Evolutionary conservation across 768 basidiomycete genomes (phyloP), one percentile per base, ranked within the genome.

Genomic region (Boletus insuetus): DNA sequence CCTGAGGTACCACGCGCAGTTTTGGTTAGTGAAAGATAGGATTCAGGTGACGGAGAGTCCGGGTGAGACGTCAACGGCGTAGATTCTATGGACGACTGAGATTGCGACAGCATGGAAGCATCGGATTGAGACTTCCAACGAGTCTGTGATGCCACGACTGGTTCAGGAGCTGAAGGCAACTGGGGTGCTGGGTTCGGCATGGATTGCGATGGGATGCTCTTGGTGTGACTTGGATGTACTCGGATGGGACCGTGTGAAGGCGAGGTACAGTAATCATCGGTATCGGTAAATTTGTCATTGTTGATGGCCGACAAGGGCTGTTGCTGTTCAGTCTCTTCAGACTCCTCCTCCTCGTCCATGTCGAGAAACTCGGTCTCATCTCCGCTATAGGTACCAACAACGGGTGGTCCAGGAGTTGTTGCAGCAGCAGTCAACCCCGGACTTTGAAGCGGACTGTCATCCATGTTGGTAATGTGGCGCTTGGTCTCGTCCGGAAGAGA

Each of bases 401-500:
- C 13, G 13, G 31, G 1, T 8, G 39, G 14, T 37, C 48, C 54
- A 12, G 47, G 45, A 12, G 19, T 40, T 20, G 56, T 34, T 6
- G 24, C 37, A n/a, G 34, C n/a, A 22, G 43, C 11, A 45, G 35
- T 43, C 29, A 56, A 54, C 10, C 58, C 56, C 7, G 86, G 83
- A 63, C 82, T 86, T 26, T 80, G 71, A 9, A 74, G 65, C 3
- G 88, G 85, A 6, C 83, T 85, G 53, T 89, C 87, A 37, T 71
- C 72, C 80, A 88, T 84, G 61, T 79, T 82, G 37, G 82, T 77
- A 53, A 89, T 85, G 63, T 89, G 91, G 46, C 80, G 83, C 58
- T 77, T 82, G 16, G 89, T 86, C 67, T 92, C 91, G 51, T 91
- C 88, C 1, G 90, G 87, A 37, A 91, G 76, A 34, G 85, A 82